Percentiles rank a stretch among this genome's conserved stretches.
Evolutionary conservation across 1,284 basidiomycete genomes (phyloP).

Genomic region (Inonotus obliquus): DNA sequence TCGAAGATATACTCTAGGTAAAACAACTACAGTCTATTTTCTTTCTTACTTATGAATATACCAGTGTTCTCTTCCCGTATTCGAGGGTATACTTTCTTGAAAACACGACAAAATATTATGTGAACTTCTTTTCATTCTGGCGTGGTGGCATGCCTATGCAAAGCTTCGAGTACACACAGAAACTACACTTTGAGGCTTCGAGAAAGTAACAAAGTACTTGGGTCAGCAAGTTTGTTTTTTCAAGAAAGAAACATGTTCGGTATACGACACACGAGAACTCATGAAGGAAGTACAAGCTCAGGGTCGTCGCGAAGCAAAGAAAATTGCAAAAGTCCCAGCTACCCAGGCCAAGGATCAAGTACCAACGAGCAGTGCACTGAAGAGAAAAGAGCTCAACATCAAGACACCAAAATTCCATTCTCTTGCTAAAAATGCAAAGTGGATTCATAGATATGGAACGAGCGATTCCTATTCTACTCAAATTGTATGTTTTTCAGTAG

Average conservation of each 20-base stretch:
- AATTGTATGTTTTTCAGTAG: not conserved
- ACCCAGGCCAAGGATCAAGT: not conserved
- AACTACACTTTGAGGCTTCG: constrained; percentile 16
- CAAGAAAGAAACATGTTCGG: constrained; percentile 17
- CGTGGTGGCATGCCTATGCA: constrained; percentile 30
- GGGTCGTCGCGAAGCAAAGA: not conserved
- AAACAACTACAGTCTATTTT: not conserved
- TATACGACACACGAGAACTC: constrained; percentile 22
- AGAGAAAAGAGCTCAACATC: not conserved
- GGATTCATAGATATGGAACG: not conserved
- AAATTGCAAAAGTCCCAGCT: not conserved
- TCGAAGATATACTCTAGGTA: constrained; percentile 33
- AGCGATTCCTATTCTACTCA: not conserved
- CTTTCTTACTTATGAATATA: not conserved
- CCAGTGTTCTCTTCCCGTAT: constrained; percentile 32
- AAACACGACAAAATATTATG: constrained; percentile 24
- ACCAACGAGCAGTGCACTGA: not conserved
- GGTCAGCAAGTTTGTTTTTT: constrained; percentile 25
- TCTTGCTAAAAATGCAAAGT: not conserved
- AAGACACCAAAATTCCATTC: constrained; percentile 1
- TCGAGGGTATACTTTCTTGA: constrained; percentile 31
- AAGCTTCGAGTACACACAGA: constrained; percentile 33
- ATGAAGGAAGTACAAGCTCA: not conserved
- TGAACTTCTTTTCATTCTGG: constrained; percentile 25
- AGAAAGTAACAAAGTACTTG: constrained; percentile 21